These are phyloP conservation scores for Vigna radiata DNA, from an alignment of 306 rosid genomes.

Conservation along the genomic window DNA sequence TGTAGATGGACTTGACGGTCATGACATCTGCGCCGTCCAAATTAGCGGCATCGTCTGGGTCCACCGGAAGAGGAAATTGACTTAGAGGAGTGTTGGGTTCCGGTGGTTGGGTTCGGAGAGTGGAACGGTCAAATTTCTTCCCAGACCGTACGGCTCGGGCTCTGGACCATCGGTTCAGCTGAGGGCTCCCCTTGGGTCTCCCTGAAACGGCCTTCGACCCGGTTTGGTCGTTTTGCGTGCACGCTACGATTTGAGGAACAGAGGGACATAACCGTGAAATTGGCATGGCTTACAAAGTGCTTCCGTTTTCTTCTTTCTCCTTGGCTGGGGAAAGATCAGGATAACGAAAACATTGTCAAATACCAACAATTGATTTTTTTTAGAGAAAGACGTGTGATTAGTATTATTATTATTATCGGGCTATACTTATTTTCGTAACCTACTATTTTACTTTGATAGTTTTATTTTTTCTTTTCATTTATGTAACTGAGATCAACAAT, in stretches of 20 bases:
- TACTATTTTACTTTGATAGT: not conserved
- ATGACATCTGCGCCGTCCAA: slow-evolving; percentile 43
- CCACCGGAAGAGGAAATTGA: slow-evolving; percentile 29
- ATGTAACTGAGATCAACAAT: not conserved
- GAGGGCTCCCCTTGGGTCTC: slow-evolving; percentile 70
- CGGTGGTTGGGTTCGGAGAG: slow-evolving; percentile 43
- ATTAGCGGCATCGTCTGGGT: slow-evolving; percentile 29
- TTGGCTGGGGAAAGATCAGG: not conserved
- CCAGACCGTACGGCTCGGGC: slow-evolving; percentile 86
- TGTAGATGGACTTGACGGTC: slow-evolving; percentile 68
- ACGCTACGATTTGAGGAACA: slow-evolving; percentile 38
- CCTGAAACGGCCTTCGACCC: slow-evolving; percentile 53
- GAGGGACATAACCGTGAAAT: slow-evolving; percentile 37
- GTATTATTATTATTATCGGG: not conserved
- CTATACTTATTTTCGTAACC: not conserved
- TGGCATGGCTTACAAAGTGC: slow-evolving; percentile 29
- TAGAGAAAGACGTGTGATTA: not conserved
- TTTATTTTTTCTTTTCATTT: not conserved
- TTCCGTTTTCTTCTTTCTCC: not conserved
- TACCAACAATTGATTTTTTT: not conserved
- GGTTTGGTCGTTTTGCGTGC: slow-evolving; percentile 46
- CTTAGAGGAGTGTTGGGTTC: slow-evolving; percentile 41
- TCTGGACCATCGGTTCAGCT: slow-evolving; percentile 90
- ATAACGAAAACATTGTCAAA: not conserved
- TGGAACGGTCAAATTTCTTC: slow-evolving; percentile 69